A percentile compares a stretch with the other conserved stretches of the same genome.
phyloP scores from a whole-genome alignment of 306 rosid species.

The Parietaria judaica region DNA sequence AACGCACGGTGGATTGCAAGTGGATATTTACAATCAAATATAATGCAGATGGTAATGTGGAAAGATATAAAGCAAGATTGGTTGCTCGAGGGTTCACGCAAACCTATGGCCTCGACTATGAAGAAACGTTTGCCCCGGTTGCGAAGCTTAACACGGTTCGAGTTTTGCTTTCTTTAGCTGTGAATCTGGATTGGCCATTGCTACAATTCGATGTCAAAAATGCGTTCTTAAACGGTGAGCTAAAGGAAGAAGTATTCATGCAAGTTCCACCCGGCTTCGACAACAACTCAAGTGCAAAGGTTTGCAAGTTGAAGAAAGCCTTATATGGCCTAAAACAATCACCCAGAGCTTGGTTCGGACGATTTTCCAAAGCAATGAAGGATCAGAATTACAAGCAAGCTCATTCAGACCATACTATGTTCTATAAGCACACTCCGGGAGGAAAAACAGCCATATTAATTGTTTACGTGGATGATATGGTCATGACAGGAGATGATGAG shows the following conservation, averaged over 20 bases:
- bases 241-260: conserved; percentile 1
- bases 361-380: not conserved
- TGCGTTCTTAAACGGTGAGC: not conserved
- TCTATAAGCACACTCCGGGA: not conserved
- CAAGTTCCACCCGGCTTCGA: not conserved
- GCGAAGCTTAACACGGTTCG: not conserved
- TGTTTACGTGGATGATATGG: not conserved
- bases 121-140: not conserved
- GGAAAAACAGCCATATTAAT: not conserved
- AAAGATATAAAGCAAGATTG: not conserved
- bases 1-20: not conserved
- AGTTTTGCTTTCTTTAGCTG: not conserved
- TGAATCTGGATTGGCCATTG: not conserved
- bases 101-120: not conserved
- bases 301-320: not conserved
- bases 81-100: not conserved
- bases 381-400: not conserved
- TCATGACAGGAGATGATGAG: not conserved
- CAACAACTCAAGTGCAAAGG: too few relatives aligned
- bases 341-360: not conserved
- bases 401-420: not conserved
- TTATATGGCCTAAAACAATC: not conserved
- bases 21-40: not conserved
- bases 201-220: not conserved
- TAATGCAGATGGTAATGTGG: not conserved